These are phyloP conservation scores for Heliamphora exappendiculata DNA, from an alignment of 148 eudicot genomes.

Conservation along the genomic window DNA sequence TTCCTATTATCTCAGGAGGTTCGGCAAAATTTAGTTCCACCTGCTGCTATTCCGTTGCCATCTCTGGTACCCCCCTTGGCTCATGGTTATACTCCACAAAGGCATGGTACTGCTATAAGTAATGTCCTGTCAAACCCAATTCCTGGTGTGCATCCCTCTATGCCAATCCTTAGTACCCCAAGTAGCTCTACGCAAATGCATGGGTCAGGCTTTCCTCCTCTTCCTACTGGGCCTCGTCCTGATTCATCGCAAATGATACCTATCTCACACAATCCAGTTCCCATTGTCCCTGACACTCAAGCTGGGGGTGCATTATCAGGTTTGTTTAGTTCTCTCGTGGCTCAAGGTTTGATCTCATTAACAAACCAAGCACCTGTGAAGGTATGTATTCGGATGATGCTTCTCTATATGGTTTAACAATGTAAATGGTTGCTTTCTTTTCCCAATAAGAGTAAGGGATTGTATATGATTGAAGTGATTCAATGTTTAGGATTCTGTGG, in stretches of 20 bases:
- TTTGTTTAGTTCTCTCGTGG: conserved; percentile 63
- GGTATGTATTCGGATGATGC: conserved; percentile 31
- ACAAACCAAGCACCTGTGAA: conserved; percentile 44
- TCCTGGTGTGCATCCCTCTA: conserved; percentile 33
- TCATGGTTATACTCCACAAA: conserved; percentile 47
- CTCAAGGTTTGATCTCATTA: conserved; percentile 74
- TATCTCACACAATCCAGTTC: conserved; percentile 31
- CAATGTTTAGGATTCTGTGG: conserved; percentile 58
- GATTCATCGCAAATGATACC: conserved; percentile 36
- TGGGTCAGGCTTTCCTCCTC: conserved; percentile 30
- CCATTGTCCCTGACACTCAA: conserved; percentile 37
- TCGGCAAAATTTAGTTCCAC: conserved; percentile 31
- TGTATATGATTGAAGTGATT: not conserved
- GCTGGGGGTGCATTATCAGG: conserved; percentile 48
- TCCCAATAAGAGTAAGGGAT: not conserved
- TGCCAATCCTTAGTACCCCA: conserved; percentile 37
- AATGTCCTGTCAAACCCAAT: conserved; percentile 23
- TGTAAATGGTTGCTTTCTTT: not conserved
- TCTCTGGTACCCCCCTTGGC: conserved; percentile 25
- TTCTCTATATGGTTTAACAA: not conserved
- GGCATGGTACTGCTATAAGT: conserved; percentile 27
- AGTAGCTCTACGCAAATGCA: conserved; percentile 34
- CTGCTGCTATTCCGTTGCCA: conserved; percentile 21
- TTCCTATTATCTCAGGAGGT: conserved; percentile 29
- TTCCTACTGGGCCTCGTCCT: conserved; percentile 41